Conservation (phyloP, 805 yeast species). For the Wickerhamiella azyma region DNA sequence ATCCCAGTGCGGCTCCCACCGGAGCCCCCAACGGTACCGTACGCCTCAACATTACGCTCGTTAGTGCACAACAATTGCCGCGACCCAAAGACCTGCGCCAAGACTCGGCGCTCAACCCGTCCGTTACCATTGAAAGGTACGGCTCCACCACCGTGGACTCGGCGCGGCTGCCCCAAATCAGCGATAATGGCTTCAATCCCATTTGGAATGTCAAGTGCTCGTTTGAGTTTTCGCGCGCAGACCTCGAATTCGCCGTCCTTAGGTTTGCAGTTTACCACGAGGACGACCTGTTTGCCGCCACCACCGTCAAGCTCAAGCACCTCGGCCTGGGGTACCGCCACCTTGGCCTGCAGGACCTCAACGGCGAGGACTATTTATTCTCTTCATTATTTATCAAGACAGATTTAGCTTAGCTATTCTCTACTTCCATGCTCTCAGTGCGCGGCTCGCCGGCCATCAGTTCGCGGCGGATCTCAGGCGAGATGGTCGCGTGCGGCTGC, state of each 20-base stretch:
- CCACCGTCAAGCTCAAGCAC: constrained; percentile 46
- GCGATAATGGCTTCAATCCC: constrained; percentile 78
- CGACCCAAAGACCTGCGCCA: constrained; percentile 41
- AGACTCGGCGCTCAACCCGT: constrained; percentile 43
- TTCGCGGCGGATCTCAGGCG: constrained; percentile 92
- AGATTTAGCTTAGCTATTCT: constrained; percentile 11
- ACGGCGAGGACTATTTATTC: constrained; percentile 66
- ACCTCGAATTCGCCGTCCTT: constrained; percentile 25
- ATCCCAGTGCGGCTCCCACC: constrained; percentile 14
- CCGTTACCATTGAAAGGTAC: constrained; percentile 44
- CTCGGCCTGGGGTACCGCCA: constrained; percentile 73
- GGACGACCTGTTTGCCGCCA: constrained; percentile 38
- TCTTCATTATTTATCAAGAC: constrained; percentile 38
- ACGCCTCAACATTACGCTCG: constrained; percentile 30
- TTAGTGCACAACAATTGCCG: constrained; percentile 82
- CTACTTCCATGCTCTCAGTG: not conserved
- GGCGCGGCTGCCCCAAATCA: constrained; percentile 27
- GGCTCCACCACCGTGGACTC: constrained; percentile 26
- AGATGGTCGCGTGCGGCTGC: constrained; percentile 75
- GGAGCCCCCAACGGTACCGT: not conserved
- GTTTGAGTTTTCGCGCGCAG: constrained; percentile 26
- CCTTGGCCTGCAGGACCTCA: constrained; percentile 56
- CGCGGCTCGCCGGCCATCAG: constrained; percentile 54
- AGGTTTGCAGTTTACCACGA: constrained; percentile 24
- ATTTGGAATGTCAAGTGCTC: constrained; percentile 53